Evolutionary conservation across 345 rosid genomes (phyloP).

Genomic region (Nephelium lappaceum): DNA sequence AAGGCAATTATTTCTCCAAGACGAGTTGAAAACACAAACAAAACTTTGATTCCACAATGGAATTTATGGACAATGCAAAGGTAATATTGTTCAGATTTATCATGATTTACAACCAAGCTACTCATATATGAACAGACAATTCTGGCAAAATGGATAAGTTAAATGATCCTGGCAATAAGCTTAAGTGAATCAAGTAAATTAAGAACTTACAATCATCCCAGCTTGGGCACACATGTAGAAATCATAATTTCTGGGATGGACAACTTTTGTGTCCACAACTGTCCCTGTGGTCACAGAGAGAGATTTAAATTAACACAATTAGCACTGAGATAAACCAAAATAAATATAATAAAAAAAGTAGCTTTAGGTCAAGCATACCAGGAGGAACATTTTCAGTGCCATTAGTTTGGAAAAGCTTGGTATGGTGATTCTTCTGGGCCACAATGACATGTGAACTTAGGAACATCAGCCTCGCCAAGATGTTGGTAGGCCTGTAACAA

Average conservation of each 20-base stretch:
- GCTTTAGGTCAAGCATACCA: conserved; percentile 40
- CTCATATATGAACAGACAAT: background rate
- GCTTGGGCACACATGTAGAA: conserved; percentile 93
- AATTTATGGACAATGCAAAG: background rate
- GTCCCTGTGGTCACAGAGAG: conserved; percentile 54
- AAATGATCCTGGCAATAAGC: background rate
- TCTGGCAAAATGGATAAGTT: background rate
- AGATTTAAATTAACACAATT: conserved; percentile 11
- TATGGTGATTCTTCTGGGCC: conserved; percentile 92
- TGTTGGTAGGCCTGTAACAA: conserved; percentile 68
- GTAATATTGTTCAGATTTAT: background rate
- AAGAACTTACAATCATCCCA: conserved; percentile 64
- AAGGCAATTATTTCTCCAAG: background rate
- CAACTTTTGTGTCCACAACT: conserved; percentile 77
- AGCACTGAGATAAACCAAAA: conserved; percentile 9
- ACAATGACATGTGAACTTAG: conserved; percentile 80
- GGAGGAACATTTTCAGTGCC: conserved; percentile 85
- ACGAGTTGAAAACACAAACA: background rate
- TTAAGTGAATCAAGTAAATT: background rate
- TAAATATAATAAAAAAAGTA: conserved; percentile 7
- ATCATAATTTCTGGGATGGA: conserved; percentile 82
- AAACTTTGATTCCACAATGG: background rate
- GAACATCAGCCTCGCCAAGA: conserved; percentile 60
- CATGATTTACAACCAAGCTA: background rate
- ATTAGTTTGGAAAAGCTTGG: conserved; percentile 68